Evolutionary conservation across 345 rosid species (phyloP), one percentile per base, ranked within the genome.

Genomic region (Zanthoxylum bungeanum): DNA sequence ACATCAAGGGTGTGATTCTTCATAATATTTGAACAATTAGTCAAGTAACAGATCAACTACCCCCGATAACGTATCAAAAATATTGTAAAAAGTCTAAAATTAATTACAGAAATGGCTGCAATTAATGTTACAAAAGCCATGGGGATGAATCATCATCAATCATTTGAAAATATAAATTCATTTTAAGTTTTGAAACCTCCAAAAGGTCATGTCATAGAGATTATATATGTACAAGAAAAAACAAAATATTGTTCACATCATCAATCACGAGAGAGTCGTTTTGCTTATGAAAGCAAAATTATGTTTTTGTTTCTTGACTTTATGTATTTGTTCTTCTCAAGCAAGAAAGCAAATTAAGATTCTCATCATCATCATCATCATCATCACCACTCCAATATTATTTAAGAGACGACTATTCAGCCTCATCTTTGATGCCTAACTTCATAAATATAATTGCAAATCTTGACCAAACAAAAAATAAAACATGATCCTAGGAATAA

Each of bases 1-100:
- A 28, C 37, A 1, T 4, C 8, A 59, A 59, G 10, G 9, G 59
- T 59, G 37, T n/a, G 36, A 58, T 31, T 58, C 24, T n/a, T n/a
- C n/a, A n/a, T n/a, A n/a, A n/a, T n/a, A n/a, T 22, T 22, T 4
- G 27, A 1, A 31, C 16, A 56, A 19, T 27, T 68, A 68, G 72
- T 68, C 72, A 68, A 68, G 52, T 56, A 68, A 39, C 58, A 27
- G 52, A 69, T 56, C 63, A 56, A 69, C 72, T 28, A 69, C 62
- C 63, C 63, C 7, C 14, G 28, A 69, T 56, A 28, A 56, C 30
- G 53, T 69, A 69, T 56, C 72, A 22, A 49, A 69, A 56, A 36
- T 39, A 56, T 62, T 40, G 11, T 37, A 27, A 28, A 58, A 57
- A 58, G 73, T 57, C 73, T 42, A 10, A 19, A 31, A 19, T 6